Base-by-base conservation (phyloP, 768 basidiomycete genomes). In the Paxillus involutus region DNA sequence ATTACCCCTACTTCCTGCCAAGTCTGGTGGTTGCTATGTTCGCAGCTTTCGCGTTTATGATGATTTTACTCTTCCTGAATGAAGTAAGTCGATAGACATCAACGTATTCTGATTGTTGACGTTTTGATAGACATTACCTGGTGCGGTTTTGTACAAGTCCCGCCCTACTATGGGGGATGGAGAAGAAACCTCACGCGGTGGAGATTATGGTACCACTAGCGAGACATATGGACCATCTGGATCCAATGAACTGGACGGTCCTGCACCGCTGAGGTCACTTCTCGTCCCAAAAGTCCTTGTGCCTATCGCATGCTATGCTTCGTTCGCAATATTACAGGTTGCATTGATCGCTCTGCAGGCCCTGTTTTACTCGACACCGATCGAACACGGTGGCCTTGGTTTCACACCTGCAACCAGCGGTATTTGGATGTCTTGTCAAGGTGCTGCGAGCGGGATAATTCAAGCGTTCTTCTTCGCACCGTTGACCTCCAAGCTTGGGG, bases 1-100 rank as follows among this genome's bases (percentile, higher is more conserved):
- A 71, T 30, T 80, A 83, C 54, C 84, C 83, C 3, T 71, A 79
- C 74, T 88, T 89, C 63, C 75, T 89, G 30, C 82, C 88, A 1
- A 87, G 84, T 59, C 77, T 80, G 6, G 78, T 84, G 8, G 74
- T 83, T 2, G 84, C 83, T 1, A 77, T 79, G 0, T 77, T 81
- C 55, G 72, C 82, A 2, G 66, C 69, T 6, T 8, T 80, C 16
- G 79, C 77, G 2, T 80, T 76, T 73, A 51, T 80, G 7, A 61
- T 83, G 10, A 75, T 79, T 0, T 62, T 59, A 1, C 52, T 75
- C 30, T 57, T 82, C n/a, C 82, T 77, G 13, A 77, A 83, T 53
- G 88, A 88, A 71, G 79, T 77, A 17, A 17, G 70, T 30, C 5
- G 29, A 30, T 30, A 30, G 5, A 30, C 29, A 30, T 9, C 1